Evolutionary conservation across 2,329 filamentous ascomycete genomes (phyloP).

Genomic region (Fusarium sp.): DNA sequence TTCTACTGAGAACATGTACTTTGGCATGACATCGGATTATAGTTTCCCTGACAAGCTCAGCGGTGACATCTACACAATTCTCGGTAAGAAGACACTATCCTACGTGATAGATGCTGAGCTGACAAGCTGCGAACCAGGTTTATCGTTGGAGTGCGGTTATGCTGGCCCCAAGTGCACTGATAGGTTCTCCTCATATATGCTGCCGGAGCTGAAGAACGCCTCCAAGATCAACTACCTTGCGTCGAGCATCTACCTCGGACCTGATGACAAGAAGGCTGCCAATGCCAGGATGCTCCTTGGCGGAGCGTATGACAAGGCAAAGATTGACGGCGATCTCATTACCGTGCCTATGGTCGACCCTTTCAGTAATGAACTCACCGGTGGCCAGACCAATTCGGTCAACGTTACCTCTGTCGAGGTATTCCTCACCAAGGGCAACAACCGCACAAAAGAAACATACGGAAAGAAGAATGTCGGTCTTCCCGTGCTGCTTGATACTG

Average conservation of each 20-base stretch:
- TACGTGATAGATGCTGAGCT: rapidly evolving
- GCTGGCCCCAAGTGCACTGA: background rate
- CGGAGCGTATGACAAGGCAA: background rate
- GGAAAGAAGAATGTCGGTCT: background rate
- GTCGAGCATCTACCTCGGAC: background rate
- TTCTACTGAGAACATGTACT: background rate
- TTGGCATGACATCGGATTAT: background rate
- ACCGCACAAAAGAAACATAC: background rate
- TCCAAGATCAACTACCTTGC: conserved; percentile 3
- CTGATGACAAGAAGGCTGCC: background rate
- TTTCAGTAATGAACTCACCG: rapidly evolving
- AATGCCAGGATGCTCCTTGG: conserved; percentile 5
- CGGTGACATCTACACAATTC: background rate
- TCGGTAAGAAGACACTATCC: background rate
- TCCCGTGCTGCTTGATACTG: background rate
- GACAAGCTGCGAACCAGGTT: background rate
- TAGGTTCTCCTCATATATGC: background rate
- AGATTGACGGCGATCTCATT: background rate
- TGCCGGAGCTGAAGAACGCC: background rate
- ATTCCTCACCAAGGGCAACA: background rate
- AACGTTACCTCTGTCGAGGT: conserved; percentile 3
- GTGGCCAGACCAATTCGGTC: background rate
- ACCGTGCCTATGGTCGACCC: background rate
- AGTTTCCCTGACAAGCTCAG: background rate
- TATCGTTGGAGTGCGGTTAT: background rate